Evolutionary conservation across 768 basidiomycete genomes (phyloP).

Genomic region (Russula lepida): DNA sequence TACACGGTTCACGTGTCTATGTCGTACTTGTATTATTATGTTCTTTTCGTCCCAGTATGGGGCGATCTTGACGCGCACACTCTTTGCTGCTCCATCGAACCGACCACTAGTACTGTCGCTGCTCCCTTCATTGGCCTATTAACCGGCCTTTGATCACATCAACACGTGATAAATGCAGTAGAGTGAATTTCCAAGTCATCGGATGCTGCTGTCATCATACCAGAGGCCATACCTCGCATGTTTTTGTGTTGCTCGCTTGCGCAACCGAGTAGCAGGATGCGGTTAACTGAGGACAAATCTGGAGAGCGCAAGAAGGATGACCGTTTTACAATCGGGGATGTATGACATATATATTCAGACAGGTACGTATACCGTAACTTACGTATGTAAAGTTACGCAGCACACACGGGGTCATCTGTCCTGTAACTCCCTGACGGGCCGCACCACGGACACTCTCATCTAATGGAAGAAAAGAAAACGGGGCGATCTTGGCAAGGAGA

Average conservation of each 20-base stretch:
- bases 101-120: background rate
- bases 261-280: constrained; percentile 3
- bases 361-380: too few species aligned
- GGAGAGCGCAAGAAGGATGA: background rate
- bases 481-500: constrained; percentile 64
- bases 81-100: background rate
- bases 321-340: background rate
- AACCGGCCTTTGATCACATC: background rate
- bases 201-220: background rate
- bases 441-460: constrained; percentile 34
- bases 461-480: constrained; percentile 30
- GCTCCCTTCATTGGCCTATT: background rate
- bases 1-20: background rate
- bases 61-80: background rate
- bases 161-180: constrained; percentile 7
- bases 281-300: background rate
- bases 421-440: constrained; percentile 50
- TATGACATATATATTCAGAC: background rate
- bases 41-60: background rate
- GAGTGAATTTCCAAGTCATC: background rate
- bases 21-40: background rate
- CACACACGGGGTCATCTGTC: background rate
- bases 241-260: constrained; percentile 6
- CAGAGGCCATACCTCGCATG: background rate
- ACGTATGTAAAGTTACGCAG: background rate